Evolutionary conservation across 257 asterid species (phyloP), one percentile per base, ranked within the genome.

Genomic region (Phtheirospermum japonicum): DNA sequence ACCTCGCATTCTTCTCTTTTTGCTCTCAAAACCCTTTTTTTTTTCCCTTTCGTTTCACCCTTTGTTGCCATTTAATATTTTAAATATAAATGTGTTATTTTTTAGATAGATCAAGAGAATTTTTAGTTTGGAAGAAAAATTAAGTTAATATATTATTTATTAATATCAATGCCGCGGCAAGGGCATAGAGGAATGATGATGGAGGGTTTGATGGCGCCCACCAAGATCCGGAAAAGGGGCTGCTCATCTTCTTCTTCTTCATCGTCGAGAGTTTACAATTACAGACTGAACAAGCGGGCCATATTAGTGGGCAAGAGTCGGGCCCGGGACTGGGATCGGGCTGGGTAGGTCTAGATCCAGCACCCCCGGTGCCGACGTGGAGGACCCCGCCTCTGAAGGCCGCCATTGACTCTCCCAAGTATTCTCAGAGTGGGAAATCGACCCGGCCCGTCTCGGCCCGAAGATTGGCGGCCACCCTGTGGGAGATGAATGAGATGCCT

Each of bases 141-240:
- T 53, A 42, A 66, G 61, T 28, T n/a, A 39, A 13, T 1, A 9
- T 39, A 10, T 6, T 45, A 30, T 49, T 45, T 1, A 18, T 32
- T 26, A 59, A 1, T 6, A 40, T 40, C 12, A 67, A 85, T 83
- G 89, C 72, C 81, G 46, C 75, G 84, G 75, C 77, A 75, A 70
- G 74, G 82, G 51, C 71, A 72, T 40, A 66, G 70, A 61, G 80
- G 66, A 66, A 66, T 72, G 80, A 61, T 71, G 59, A 67, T 72
- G 75, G 89, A 82, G 65, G 95, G 81, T 13, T 23, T 73, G 59
- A 40, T 73, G 37, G 69, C 34, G 61, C 70, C 85, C 23, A 80
- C 87, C 71, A 90, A 90, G 93, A 90, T 82, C 86, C 85, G 97
- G 52, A 90, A 90, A 80, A 77, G 97, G 77, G 97, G 92, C n/a